Evolutionary conservation across 1,284 basidiomycete species (phyloP), one percentile per base, ranked within the genome.

Genomic region (Trametes versicolor): DNA sequence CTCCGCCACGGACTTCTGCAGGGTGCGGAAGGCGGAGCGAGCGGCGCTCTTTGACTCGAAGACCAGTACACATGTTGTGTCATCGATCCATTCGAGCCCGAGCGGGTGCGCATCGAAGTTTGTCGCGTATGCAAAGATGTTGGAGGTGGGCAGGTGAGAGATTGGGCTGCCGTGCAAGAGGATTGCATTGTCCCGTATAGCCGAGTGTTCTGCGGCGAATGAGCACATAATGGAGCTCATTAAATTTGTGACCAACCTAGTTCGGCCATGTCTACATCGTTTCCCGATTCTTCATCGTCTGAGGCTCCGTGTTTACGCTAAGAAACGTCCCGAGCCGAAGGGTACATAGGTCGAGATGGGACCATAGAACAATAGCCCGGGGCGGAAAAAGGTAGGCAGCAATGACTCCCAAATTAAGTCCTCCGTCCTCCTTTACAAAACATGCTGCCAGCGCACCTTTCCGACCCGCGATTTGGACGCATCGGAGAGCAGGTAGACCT

Each of bases 21-120:
- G 81, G 25, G 73, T 73, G 10, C 77, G 75, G 68, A 84, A 82
- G 0, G 86, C 91, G 1, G 76, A 71, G 9, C 83, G 84, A 10
- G 91, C 90, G 7, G 80, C 75, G 41, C 76, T 68, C 57, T 82
- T 86, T 27, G 86, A 80, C 13, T 84, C 77, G 72, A 92, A 94
- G 53, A 94, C 88, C 60, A 94, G 79, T 6, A 94, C 83, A 71
- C 91, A 93, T 32, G 90, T 91, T 32, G 80, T 88, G 77, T 94
- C 92, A 73, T 93, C 87, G 10, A 94, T 82, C 92, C 92, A 93
- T 75, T 94, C 91, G 10, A 92, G 78, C 2, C 83, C 89, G 63
- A 92, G 82, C 0, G 92, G 92, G 27, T 84, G 82, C 0, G 85
- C 82, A 53, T 90, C 87, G 72, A 90, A 92, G 69, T 93, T 87